phyloP scores from a whole-genome alignment of 2,329 filamentous ascomycete species.

The Thyridium curvatum region DNA sequence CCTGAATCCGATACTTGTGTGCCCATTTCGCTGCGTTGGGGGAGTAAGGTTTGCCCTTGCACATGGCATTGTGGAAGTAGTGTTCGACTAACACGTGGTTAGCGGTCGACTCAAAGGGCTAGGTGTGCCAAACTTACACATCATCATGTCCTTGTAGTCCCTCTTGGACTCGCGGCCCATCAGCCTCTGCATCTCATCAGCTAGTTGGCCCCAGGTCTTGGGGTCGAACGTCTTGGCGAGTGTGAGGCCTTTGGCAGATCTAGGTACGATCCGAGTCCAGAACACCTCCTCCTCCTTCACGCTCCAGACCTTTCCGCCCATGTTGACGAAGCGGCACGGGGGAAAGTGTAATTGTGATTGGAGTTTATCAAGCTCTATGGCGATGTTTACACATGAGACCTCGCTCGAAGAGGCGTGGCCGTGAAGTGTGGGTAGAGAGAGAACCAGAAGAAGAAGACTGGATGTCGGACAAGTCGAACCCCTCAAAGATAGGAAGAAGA shows the following conservation, averaged over 20 bases:
- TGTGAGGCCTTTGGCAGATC: constrained; percentile 17
- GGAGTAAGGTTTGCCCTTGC: constrained; percentile 11
- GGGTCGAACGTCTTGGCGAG: constrained; percentile 6
- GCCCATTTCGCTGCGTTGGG: constrained; percentile 10
- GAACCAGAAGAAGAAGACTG: too few relatives aligned
- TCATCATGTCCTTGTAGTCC: constrained; percentile 16
- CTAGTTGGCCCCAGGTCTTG: constrained; percentile 13
- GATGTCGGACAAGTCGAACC: too few relatives aligned
- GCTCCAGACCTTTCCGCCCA: constrained; percentile 48
- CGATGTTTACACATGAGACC: too few relatives aligned
- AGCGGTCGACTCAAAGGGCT: not conserved
- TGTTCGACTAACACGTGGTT: constrained; percentile 19
- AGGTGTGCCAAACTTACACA: constrained; percentile 17
- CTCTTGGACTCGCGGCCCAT: constrained; percentile 14
- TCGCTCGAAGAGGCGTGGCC: too few relatives aligned
- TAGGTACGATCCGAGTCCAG: constrained; percentile 28
- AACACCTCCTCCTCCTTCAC: constrained; percentile 40
- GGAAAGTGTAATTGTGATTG: not conserved
- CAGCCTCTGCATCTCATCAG: constrained; percentile 9
- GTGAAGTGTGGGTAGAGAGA: too few relatives aligned
- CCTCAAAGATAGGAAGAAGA: constrained; percentile 1
- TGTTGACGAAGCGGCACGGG: constrained; percentile 15
- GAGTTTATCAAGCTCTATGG: too few relatives aligned
- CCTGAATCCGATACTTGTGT: too few relatives aligned
- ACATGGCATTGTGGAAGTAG: constrained; percentile 20